Evolutionary conservation across 2,329 filamentous ascomycete species (phyloP).

Genomic region (Ambrosiella cleistominuta): DNA sequence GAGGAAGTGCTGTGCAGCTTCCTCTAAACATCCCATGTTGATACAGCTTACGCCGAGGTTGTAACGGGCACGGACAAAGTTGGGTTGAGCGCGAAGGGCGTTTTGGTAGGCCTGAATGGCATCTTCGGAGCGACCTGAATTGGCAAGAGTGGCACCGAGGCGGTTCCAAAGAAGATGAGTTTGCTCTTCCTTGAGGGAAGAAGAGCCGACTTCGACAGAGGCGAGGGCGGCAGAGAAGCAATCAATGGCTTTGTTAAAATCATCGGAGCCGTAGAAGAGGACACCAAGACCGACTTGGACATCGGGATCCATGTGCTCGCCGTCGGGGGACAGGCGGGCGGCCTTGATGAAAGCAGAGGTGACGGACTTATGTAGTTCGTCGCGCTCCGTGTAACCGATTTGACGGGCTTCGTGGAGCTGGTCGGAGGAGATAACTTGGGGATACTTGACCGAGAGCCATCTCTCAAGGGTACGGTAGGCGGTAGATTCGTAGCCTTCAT

Average conservation of each 20-base stretch:
- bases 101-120: constrained; percentile 94
- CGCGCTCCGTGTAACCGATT: constrained; percentile 84
- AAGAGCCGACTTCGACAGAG: constrained; percentile 60
- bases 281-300: constrained; percentile 95
- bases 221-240: constrained; percentile 89
- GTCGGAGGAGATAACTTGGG: constrained; percentile 55
- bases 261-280: constrained; percentile 91
- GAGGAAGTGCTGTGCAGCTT: constrained; percentile 83
- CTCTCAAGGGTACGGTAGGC: constrained; percentile 92
- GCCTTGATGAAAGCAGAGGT: constrained; percentile 83
- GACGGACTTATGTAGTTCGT: constrained; percentile 75
- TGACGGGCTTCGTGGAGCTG: constrained; percentile 61
- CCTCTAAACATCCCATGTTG: constrained; percentile 87
- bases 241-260: constrained; percentile 96
- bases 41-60: constrained; percentile 95
- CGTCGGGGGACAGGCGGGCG: constrained; percentile 77
- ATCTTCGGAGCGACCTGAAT: constrained; percentile 83
- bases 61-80: constrained; percentile 93
- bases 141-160: constrained; percentile 86
- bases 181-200: constrained; percentile 65
- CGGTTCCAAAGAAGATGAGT: constrained; percentile 95
- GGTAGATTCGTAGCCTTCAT: constrained; percentile 94
- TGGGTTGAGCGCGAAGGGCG: constrained; percentile 73
- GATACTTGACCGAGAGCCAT: constrained; percentile 93
- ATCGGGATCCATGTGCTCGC: constrained; percentile 93